These are phyloP conservation scores for Senna tora DNA, from an alignment of 306 rosid species.

Conservation along the genomic window DNA sequence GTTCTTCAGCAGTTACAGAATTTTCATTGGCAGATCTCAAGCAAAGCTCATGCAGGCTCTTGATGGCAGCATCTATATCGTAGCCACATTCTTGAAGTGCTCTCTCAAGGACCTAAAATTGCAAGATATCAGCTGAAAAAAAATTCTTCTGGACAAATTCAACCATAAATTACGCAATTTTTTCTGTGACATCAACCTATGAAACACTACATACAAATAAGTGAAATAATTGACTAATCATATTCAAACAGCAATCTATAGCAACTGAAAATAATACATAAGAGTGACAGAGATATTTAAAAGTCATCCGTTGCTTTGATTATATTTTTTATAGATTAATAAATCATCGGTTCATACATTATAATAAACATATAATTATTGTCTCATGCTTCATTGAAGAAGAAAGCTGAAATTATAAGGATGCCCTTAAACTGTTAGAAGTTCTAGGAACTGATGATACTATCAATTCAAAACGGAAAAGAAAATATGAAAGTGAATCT, in stretches of 20 bases:
- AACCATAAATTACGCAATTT: neutral
- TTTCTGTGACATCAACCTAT: neutral
- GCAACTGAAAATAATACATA: neutral
- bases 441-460: neutral
- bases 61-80: constrained; percentile 86
- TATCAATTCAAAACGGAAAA: neutral
- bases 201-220: neutral
- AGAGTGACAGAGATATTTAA: neutral
- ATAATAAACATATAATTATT: neutral
- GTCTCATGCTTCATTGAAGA: neutral
- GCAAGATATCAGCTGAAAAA: constrained; percentile 25
- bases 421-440: neutral
- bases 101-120: constrained; percentile 73
- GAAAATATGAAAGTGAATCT: neutral
- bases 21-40: constrained; percentile 58
- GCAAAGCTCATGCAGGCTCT: constrained; percentile 63
- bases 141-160: neutral
- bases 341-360: neutral
- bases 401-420: neutral
- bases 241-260: neutral
- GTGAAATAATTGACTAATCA: neutral
- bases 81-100: constrained; percentile 79
- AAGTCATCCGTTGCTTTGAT: neutral
- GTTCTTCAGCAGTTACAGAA: constrained; percentile 32
- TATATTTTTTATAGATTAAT: neutral